Evolutionary conservation across 2,329 filamentous ascomycete genomes (phyloP).

Genomic region (Aspergillaceae sp.): DNA sequence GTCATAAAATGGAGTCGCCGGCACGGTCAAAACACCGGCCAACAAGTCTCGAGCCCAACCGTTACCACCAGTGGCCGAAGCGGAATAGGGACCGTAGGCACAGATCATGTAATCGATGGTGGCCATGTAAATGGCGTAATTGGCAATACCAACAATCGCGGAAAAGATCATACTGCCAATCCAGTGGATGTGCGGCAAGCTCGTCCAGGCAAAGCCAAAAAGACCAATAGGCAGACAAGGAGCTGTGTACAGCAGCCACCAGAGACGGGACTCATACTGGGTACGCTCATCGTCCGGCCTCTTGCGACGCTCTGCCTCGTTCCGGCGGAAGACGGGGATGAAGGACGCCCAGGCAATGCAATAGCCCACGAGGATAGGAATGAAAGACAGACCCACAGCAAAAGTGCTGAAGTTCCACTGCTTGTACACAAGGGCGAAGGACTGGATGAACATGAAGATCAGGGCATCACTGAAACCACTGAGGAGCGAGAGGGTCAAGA

Average conservation of each 20-base stretch:
- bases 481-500: conserved; percentile 51
- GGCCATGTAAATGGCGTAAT: conserved; percentile 56
- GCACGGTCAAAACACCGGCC: conserved; percentile 55
- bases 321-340: conserved; percentile 47
- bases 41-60: conserved; percentile 58
- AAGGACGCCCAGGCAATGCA: conserved; percentile 51
- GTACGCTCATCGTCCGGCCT: conserved; percentile 46
- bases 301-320: conserved; percentile 36
- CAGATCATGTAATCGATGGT: conserved; percentile 62
- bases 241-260: conserved; percentile 52
- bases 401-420: conserved; percentile 50
- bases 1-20: conserved; percentile 44
- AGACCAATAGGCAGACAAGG: conserved; percentile 54
- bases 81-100: conserved; percentile 57
- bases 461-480: conserved; percentile 57
- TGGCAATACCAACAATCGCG: conserved; percentile 54
- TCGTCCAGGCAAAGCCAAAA: conserved; percentile 55
- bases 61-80: conserved; percentile 59
- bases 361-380: conserved; percentile 52
- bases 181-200: conserved; percentile 50
- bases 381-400: conserved; percentile 45
- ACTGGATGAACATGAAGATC: conserved; percentile 60
- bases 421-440: conserved; percentile 50
- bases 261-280: conserved; percentile 58
- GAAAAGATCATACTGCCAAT: conserved; percentile 54